Conservation (phyloP, 768 basidiomycete species). For the Galerina sulciceps region DNA sequence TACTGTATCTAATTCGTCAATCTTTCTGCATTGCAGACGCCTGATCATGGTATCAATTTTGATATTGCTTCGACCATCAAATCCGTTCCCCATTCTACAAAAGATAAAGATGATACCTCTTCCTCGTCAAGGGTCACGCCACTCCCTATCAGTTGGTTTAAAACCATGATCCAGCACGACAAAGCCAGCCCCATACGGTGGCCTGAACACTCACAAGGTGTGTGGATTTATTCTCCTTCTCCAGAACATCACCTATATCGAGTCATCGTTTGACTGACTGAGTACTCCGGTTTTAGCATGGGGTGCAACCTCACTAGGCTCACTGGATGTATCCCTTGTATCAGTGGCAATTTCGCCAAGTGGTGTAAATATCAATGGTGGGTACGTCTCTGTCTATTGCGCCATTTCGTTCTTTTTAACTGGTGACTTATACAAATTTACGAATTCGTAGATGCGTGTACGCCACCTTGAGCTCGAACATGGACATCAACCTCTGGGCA, state of each 20-base stretch:
- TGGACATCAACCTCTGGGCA: constrained; percentile 74
- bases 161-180: constrained; percentile 71
- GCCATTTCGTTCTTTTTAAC: neutral
- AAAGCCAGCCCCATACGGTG: constrained; percentile 43
- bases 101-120: constrained; percentile 35
- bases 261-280: neutral
- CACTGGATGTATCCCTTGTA: constrained; percentile 67
- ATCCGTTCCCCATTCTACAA: constrained; percentile 28
- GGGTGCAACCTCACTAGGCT: constrained; percentile 71
- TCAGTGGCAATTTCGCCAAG: constrained; percentile 72
- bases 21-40: constrained; percentile 53
- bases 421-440: neutral
- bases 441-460: constrained; percentile 59
- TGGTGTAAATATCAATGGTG: constrained; percentile 58
- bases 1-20: neutral
- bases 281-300: constrained; percentile 50
- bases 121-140: neutral
- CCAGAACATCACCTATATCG: neutral
- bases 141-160: constrained; percentile 61
- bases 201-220: constrained; percentile 57
- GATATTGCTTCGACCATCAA: constrained; percentile 57
- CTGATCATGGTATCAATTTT: constrained; percentile 73
- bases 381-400: constrained; percentile 42
- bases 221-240: neutral
- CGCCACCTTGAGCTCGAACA: constrained; percentile 71